phyloP scores from a whole-genome alignment of 2,329 filamentous ascomycete species.

The Claviceps spartinae region DNA sequence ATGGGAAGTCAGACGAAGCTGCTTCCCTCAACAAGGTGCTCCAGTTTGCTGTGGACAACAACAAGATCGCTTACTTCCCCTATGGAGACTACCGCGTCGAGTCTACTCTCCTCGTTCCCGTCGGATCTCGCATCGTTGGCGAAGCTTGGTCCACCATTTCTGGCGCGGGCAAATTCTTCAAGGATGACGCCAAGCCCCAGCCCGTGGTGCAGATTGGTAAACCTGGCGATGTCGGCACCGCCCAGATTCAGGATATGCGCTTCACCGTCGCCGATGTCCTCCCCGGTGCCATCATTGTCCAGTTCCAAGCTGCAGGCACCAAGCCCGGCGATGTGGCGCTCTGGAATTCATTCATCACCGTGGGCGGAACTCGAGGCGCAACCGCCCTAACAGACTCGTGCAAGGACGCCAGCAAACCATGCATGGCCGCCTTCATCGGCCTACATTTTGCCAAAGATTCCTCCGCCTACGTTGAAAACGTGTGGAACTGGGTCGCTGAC shows the following conservation, averaged over 20 bases:
- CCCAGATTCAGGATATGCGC: slow-evolving; percentile 37
- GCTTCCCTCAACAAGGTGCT: slow-evolving; percentile 24
- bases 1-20: slow-evolving; percentile 25
- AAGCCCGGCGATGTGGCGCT: slow-evolving; percentile 35
- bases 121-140: slow-evolving; percentile 37
- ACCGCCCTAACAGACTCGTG: slow-evolving; percentile 26
- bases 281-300: slow-evolving; percentile 24
- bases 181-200: slow-evolving; percentile 32
- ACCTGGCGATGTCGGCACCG: slow-evolving; percentile 32
- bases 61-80: slow-evolving; percentile 17
- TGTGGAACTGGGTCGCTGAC: slow-evolving; percentile 31
- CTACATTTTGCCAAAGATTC: slow-evolving; percentile 31
- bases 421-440: slow-evolving; percentile 33
- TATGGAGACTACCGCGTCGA: slow-evolving; percentile 16
- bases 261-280: slow-evolving; percentile 36
- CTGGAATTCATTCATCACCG: slow-evolving; percentile 31
- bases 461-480: slow-evolving; percentile 13
- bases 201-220: slow-evolving; percentile 38
- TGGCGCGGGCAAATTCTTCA: slow-evolving; percentile 26
- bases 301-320: slow-evolving; percentile 23
- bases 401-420: slow-evolving; percentile 17
- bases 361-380: slow-evolving; percentile 29
- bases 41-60: slow-evolving; percentile 19
- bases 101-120: slow-evolving; percentile 14
- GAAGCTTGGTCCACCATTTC: slow-evolving; percentile 40